These are phyloP conservation scores for Eucalyptus viminalis DNA, from an alignment of 345 rosid species.

Conservation along the genomic window DNA sequence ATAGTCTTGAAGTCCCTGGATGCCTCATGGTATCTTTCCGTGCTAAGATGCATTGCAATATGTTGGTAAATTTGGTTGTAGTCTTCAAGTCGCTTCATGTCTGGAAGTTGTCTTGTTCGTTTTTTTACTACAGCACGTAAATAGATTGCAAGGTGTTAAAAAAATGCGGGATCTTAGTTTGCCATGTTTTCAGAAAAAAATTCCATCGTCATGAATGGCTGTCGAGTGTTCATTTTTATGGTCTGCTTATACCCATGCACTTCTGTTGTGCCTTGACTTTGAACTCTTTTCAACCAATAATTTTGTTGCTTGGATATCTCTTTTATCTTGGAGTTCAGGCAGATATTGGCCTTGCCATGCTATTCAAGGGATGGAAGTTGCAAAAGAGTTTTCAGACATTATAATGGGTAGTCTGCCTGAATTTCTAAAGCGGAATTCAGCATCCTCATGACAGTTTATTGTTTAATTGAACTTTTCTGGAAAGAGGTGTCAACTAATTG, in stretches of 20 bases:
- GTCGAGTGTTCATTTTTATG: background rate
- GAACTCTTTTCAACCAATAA: background rate
- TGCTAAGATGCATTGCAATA: background rate
- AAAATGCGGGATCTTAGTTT: background rate
- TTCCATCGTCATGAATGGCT: background rate
- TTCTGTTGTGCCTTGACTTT: background rate
- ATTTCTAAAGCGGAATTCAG: background rate
- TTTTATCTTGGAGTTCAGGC: constrained; percentile 30
- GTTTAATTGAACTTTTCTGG: background rate
- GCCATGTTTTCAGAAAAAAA: background rate
- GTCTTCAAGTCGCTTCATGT: background rate
- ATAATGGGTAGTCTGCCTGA: constrained; percentile 17
- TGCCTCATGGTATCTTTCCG: background rate
- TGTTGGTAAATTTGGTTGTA: background rate
- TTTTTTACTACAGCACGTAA: fast-evolving
- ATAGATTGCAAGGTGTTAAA: background rate
- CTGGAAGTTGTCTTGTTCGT: background rate
- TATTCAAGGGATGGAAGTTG: constrained; percentile 95
- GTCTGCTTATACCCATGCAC: background rate
- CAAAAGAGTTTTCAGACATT: constrained; percentile 93
- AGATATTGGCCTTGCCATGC: constrained; percentile 95
- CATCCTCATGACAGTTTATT: background rate
- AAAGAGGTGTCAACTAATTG: background rate
- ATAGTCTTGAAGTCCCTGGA: background rate
- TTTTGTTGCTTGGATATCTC: background rate